Evolutionary conservation across 129 eudicot genomes (phyloP), one percentile per base, ranked within the genome.

Genomic region (Pulicaria dysenterica): DNA sequence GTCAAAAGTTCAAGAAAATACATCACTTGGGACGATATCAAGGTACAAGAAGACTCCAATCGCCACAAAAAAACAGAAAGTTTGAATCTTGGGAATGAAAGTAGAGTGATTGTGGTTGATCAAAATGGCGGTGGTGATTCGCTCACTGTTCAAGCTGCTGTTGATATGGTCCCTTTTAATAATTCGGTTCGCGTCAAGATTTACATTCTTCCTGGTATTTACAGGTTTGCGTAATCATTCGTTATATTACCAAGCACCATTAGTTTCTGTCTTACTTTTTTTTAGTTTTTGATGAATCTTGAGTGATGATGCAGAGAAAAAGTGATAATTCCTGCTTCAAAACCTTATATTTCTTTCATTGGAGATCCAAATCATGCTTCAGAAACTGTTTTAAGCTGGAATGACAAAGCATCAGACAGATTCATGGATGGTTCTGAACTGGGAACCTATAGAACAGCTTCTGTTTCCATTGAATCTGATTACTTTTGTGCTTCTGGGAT

Each of bases 271-370:
- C 10, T 69, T 60, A 55, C 34, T 5, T 45, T 46, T 48, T 13
- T 67, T 3, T 45, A n/a, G 49, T 6, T 14, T 69, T 9, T 13
- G 31, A 19, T 53, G 10, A 8, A 8, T 24, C 5, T 4, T 45
- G 12, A 24, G 31, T 46, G 8, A 39, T 31, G 5, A 8, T 74
- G 84, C 84, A 88, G 97, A 73, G 99, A 95, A 58, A 90, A 91
- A 64, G 96, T 90, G 13, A 17, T 64, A 6, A 70, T 95, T 49
- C 97, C 97, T 17, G 84, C 79, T 46, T 73, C 83, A 3, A 95
- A 95, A 74, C 97, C 97, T 3, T 95, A 85, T 45, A 78, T 95
- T 9, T 95, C 99, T 8, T 83, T 95, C 59, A 84, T 95, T 6
- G 99, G 99, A 64, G 83, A 79, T 45, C 75, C 56, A 64, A 65